Base-by-base conservation (phyloP, 306 rosid species). In the Cucumis melo region DNA sequence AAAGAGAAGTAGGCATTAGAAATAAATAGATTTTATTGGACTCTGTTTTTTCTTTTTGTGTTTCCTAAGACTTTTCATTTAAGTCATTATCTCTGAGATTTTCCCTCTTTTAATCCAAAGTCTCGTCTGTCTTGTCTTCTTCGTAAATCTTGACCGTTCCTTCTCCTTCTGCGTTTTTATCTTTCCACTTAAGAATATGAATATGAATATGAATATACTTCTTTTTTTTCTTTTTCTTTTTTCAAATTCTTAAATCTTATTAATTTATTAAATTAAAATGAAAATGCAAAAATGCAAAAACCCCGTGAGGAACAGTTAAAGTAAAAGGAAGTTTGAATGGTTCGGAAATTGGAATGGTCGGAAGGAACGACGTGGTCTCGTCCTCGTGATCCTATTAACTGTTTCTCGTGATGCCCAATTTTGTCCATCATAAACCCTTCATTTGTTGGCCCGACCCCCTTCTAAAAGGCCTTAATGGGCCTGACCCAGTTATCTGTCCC, bases 21-120 rank as follows among this genome's bases (percentile, higher is more conserved):
- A 13, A 36, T 13, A 16, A 62, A 62, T 32, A 21, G 53, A 68
- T 21, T 67, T 68, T 21, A 68, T 42, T 21, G 55, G 24, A 6
- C 54, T 68, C 38, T 13, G 74, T 67, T 20, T 6, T 20, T 41
- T 41, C 13, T 50, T 15, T 50, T 2, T 2, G 17, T 36, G 74
- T 36, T 68, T 46, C 14, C 15, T 39, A 19, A 66, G 53, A 39
- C 36, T 42, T 68, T 68, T 68, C 20, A n/a, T 68, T 68, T 68
- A 68, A 68, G 74, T 68, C 74, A 68, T 68, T 42, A 68, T 68
- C 74, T 44, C 56, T 68, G 13, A 68, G 74, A 68, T 68, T 68
- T 46, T 24, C 9, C 21, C n/a, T 68, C 36, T 42, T 68, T 70
- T 14, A 24, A 23, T 44, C 72, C 71, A 0, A 63, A 7, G 24